Conservation (phyloP, 208 protist genomes). For the Trichomonas vaginalis region DNA sequence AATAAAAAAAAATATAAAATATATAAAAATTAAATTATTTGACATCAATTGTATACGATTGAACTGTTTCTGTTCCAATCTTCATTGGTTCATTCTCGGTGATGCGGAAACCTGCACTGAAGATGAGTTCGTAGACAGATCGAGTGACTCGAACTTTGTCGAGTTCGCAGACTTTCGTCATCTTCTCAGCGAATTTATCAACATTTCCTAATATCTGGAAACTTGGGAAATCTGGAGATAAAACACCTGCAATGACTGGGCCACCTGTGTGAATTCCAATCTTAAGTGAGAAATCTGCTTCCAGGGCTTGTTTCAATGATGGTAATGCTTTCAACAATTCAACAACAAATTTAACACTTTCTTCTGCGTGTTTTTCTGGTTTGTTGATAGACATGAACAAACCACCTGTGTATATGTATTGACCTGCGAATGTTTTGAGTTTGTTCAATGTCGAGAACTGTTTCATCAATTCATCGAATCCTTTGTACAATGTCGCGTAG, state of each 20-base stretch:
- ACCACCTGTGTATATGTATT: neutral
- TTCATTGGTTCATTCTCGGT: neutral
- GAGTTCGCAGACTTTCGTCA: neutral
- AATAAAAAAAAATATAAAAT: too few relatives aligned
- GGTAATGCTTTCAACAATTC: neutral
- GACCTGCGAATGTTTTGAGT: neutral
- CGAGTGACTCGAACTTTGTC: neutral
- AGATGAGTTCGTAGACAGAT: neutral
- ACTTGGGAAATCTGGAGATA: neutral
- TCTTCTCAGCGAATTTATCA: neutral
- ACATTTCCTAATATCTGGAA: neutral
- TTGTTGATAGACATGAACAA: neutral
- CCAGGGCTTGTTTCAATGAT: neutral
- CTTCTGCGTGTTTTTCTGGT: conserved; percentile 5
- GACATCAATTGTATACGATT: neutral
- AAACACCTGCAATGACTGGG: neutral
- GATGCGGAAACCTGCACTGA: neutral
- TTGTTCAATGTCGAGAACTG: neutral
- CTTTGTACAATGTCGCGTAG: neutral
- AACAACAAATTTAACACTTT: neutral
- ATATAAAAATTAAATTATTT: neutral
- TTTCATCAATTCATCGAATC: neutral
- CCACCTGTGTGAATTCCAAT: neutral
- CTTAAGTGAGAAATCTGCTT: neutral
- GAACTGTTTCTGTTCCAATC: neutral